Evolutionary conservation across 495 filamentous ascomycete species (phyloP).

Genomic region (Penicillium canescens): DNA sequence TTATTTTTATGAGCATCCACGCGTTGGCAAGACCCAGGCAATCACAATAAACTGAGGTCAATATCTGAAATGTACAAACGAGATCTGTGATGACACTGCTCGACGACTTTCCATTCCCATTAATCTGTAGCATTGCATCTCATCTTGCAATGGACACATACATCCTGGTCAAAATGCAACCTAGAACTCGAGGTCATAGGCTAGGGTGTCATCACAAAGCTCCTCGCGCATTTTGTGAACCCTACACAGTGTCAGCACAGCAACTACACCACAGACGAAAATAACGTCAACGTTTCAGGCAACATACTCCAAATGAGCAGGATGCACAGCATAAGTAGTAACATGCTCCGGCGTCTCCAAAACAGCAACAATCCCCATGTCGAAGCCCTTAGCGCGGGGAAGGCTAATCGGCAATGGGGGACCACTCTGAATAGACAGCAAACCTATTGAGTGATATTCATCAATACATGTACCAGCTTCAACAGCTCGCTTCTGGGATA

Average conservation of each 20-base stretch:
- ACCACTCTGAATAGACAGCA: constrained; percentile 32
- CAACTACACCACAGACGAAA: not conserved
- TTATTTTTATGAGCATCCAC: constrained; percentile 17
- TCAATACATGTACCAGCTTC: not conserved
- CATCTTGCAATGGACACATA: not conserved
- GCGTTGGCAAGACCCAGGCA: constrained; percentile 1
- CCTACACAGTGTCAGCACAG: constrained; percentile 21
- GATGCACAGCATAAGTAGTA: constrained; percentile 36
- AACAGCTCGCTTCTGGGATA: not conserved
- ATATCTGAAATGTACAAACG: constrained; percentile 11
- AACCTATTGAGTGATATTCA: constrained; percentile 12
- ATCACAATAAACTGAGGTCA: constrained; percentile 1
- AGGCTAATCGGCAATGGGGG: constrained; percentile 36
- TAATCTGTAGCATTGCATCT: not conserved
- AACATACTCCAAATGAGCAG: constrained; percentile 43
- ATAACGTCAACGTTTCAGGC: not conserved
- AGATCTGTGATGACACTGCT: constrained; percentile 1
- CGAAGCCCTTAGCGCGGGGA: constrained; percentile 42
- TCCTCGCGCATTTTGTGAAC: constrained; percentile 43
- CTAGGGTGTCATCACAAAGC: constrained; percentile 45
- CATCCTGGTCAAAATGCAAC: not conserved
- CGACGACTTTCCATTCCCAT: not conserved
- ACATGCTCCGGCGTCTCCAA: constrained; percentile 39
- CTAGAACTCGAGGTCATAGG: constrained; percentile 46
- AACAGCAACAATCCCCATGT: constrained; percentile 46